A percentile compares a stretch with the other conserved stretches of the same genome.
Evolutionary conservation across 371 early-diverging fungal genomes (phyloP).

Genomic region (Circinella minor): DNA sequence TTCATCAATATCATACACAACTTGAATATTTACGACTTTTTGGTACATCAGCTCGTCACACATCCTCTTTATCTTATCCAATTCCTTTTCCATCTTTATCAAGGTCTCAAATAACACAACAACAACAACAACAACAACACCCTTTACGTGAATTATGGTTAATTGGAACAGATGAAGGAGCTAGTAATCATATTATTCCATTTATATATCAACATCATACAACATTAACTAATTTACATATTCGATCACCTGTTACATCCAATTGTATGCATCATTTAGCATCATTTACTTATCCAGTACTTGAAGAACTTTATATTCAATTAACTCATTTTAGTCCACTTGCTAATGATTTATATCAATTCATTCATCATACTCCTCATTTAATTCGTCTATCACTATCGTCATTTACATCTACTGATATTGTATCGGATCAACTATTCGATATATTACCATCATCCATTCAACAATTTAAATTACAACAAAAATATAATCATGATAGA

Average conservation of each 20-base stretch:
- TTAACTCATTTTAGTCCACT: constrained; percentile 1
- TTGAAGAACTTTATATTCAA: not conserved
- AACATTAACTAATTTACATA: not conserved
- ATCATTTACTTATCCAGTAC: not conserved
- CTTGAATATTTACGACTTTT: not conserved
- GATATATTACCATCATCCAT: not conserved
- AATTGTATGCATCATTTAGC: not conserved
- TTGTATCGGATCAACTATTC: not conserved
- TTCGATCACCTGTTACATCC: constrained; percentile 1
- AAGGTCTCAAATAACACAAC: not conserved
- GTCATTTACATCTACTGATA: not conserved
- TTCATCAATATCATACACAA: not conserved
- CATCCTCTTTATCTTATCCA: not conserved
- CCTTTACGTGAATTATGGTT: constrained; percentile 10
- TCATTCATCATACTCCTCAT: not conserved
- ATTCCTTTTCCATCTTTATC: not conserved
- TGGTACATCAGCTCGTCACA: not conserved
- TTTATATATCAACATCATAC: constrained; percentile 4
- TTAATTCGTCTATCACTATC: not conserved
- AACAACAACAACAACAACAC: not conserved
- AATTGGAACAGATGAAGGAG: constrained; percentile 10
- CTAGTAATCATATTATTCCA: not conserved
- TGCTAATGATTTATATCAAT: not conserved
- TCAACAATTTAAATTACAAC: not conserved
- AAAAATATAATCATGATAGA: not conserved